Conservation (phyloP, 2,329 filamentous ascomycete species). For the Claviceps sp. region DNA sequence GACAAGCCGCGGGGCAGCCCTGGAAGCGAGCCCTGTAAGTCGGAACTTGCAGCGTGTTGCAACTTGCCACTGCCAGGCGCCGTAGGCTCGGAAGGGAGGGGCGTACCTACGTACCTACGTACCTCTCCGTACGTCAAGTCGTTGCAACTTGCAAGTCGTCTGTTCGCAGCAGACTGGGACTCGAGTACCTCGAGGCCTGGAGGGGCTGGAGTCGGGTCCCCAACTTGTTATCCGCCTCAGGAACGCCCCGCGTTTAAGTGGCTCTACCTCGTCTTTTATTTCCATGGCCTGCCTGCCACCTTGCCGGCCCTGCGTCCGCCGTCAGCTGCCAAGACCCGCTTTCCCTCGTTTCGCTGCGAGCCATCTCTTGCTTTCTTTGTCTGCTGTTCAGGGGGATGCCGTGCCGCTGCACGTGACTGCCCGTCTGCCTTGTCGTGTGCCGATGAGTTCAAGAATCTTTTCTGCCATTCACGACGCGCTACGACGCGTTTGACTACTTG, state of each 20-base stretch:
- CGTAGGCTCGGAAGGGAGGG: constrained; percentile 5
- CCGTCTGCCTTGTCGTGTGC: constrained; percentile 7
- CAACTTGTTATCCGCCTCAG: constrained; percentile 10
- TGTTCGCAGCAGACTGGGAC: no score
- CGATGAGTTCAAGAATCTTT: no score
- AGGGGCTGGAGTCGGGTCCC: no score
- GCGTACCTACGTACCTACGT: not conserved
- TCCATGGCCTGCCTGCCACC: not conserved
- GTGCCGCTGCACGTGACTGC: constrained; percentile 13
- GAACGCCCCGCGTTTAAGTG: constrained; percentile 24
- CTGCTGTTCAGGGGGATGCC: not conserved
- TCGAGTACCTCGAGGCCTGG: no score
- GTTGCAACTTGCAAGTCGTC: no score
- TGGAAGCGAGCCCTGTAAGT: constrained; percentile 16
- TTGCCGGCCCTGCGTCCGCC: not conserved
- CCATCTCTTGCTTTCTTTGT: not conserved
- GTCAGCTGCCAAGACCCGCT: not conserved
- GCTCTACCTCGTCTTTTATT: constrained; percentile 5
- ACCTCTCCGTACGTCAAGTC: no score
- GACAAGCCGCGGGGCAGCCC: constrained; percentile 17
- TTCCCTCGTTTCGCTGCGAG: not conserved
- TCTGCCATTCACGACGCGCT: not conserved
- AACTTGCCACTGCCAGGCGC: constrained; percentile 5
- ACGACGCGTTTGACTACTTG: no score
- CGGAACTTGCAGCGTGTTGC: constrained; percentile 18